A percentile compares a stretch with the other conserved stretches of the same genome.
Conservation (phyloP, 768 basidiomycete genomes). For the Suillus discolor region DNA sequence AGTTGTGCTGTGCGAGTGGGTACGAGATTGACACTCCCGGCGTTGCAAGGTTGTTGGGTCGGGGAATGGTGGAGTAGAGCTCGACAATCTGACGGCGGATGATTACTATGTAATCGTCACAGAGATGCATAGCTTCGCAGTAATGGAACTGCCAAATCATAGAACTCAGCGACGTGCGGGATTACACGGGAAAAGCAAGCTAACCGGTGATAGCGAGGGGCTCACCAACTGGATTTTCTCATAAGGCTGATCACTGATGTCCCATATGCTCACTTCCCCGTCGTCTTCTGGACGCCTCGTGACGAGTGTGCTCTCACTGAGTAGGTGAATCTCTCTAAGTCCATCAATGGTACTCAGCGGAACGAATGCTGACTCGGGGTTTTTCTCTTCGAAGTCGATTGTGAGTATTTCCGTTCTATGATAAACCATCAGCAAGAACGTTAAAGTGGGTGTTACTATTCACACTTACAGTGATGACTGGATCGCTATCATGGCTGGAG, state of each 20-base stretch:
- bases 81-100: constrained; percentile 45
- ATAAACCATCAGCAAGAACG: not conserved
- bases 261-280: constrained; percentile 39
- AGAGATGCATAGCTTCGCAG: constrained; percentile 41
- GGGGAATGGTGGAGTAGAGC: constrained; percentile 41
- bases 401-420: constrained; percentile 45
- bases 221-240: constrained; percentile 40
- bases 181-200: constrained; percentile 5
- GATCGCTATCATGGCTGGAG: constrained; percentile 43
- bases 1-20: constrained; percentile 49
- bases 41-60: constrained; percentile 19
- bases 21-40: constrained; percentile 31
- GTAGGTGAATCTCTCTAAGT: constrained; percentile 35
- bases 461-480: constrained; percentile 42
- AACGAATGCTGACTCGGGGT: constrained; percentile 41
- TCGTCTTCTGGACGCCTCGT: constrained; percentile 33
- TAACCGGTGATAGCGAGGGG: constrained; percentile 34
- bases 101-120: constrained; percentile 46
- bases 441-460: not conserved
- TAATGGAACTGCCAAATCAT: constrained; percentile 36
- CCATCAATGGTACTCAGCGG: constrained; percentile 35
- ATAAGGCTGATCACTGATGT: constrained; percentile 31
- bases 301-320: constrained; percentile 41
- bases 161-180: not conserved
- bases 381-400: constrained; percentile 37